phyloP scores from a whole-genome alignment of 2,329 filamentous ascomycete genomes.

The Diaporthe australafricana region DNA sequence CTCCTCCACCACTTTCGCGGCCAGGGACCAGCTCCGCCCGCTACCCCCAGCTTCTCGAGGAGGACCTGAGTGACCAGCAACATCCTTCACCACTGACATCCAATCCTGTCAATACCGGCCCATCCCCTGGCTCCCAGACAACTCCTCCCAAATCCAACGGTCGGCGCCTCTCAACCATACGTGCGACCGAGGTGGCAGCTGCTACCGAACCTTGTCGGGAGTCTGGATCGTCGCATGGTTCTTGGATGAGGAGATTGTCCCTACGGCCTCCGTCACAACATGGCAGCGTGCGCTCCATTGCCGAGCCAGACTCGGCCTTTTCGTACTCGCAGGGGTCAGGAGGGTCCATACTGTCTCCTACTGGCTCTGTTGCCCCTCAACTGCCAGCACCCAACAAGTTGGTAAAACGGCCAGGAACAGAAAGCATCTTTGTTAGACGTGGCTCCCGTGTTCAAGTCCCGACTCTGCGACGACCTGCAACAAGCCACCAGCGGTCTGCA shows the following conservation, averaged over 20 bases:
- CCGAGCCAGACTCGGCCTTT: constrained; percentile 72
- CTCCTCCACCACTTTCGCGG: constrained; percentile 49
- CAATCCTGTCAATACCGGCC: constrained; percentile 44
- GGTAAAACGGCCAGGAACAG: constrained; percentile 72
- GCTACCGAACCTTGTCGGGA: constrained; percentile 62
- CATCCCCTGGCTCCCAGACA: constrained; percentile 53
- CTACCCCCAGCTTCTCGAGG: constrained; percentile 47
- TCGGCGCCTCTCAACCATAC: constrained; percentile 58
- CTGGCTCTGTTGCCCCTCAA: constrained; percentile 53
- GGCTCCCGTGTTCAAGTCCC: constrained; percentile 71
- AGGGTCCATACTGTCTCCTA: constrained; percentile 68
- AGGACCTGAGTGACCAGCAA: constrained; percentile 40
- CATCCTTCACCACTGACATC: constrained; percentile 42
- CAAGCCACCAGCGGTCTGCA: constrained; percentile 81
- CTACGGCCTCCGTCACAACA: constrained; percentile 73
- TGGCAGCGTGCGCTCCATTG: constrained; percentile 72
- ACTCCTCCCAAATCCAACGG: constrained; percentile 52
- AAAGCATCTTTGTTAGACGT: constrained; percentile 51
- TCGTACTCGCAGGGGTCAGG: constrained; percentile 75
- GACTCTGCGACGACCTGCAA: constrained; percentile 78
- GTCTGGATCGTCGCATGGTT: constrained; percentile 71
- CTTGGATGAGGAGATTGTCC: constrained; percentile 80
- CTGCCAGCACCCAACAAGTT: constrained; percentile 76
- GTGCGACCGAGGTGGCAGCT: constrained; percentile 51
- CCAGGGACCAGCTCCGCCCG: constrained; percentile 57